These are phyloP conservation scores for Aspergillus puulaauensis DNA, from an alignment of 2,329 filamentous ascomycete genomes.

Conservation along the genomic window DNA sequence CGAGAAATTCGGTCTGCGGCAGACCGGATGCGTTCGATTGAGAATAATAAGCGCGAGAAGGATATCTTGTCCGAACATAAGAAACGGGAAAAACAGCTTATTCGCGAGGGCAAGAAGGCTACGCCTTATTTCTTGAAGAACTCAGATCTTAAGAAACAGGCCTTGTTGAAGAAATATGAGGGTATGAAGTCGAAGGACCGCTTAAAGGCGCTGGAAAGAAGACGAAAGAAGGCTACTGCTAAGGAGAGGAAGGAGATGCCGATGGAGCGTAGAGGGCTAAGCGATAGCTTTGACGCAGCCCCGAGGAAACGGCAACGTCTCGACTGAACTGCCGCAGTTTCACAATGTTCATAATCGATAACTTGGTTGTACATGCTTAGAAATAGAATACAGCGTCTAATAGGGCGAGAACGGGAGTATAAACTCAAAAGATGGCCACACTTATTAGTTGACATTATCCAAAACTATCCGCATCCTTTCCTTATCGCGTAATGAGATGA, in stretches of 20 bases:
- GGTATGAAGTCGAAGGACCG: constrained; percentile 83
- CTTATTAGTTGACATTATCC: constrained; percentile 18
- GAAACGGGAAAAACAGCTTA: constrained; percentile 76
- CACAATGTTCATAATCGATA: background rate
- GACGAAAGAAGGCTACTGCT: constrained; percentile 81
- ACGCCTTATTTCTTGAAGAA: constrained; percentile 91
- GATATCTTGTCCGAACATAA: constrained; percentile 73
- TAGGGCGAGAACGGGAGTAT: background rate
- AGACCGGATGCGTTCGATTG: constrained; percentile 69
- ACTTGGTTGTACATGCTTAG: background rate
- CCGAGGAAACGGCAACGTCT: constrained; percentile 30
- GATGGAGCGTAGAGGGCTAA: constrained; percentile 48
- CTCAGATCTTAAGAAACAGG: constrained; percentile 83
- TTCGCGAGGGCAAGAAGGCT: constrained; percentile 76
- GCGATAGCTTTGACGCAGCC: constrained; percentile 25
- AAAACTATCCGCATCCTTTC: constrained; percentile 11
- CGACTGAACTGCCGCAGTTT: constrained; percentile 15
- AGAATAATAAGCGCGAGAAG: constrained; percentile 67
- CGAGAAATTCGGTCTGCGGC: constrained; percentile 74
- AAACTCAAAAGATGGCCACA: constrained; percentile 4
- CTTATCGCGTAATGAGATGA: constrained; percentile 5
- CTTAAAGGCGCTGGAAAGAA: constrained; percentile 79
- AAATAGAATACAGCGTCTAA: background rate
- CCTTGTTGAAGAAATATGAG: constrained; percentile 75
- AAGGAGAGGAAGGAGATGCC: constrained; percentile 82